Evolutionary conservation across 2,329 filamentous ascomycete genomes (phyloP).

Genomic region (Epichloe uncinata): DNA sequence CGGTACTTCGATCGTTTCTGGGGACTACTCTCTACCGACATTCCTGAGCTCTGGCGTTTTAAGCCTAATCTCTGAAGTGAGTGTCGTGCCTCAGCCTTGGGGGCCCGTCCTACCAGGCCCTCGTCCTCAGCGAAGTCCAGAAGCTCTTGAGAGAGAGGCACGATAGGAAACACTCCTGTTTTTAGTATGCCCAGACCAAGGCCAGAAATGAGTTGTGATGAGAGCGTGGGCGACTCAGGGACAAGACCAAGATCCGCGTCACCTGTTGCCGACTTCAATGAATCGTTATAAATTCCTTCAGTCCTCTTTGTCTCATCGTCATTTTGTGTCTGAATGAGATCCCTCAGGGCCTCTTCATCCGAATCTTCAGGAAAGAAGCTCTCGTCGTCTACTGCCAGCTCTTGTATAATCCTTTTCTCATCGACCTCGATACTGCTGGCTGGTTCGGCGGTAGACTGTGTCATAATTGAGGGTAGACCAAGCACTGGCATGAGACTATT

Average conservation of each 20-base stretch:
- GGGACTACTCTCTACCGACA: not conserved
- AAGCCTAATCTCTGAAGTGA: not conserved
- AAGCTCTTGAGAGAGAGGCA: conserved; percentile 26
- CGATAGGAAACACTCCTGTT: conserved; percentile 20
- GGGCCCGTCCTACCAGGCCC: conserved; percentile 16
- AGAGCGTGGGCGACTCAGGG: not conserved
- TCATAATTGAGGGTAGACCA: conserved; percentile 31
- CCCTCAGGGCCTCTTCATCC: conserved; percentile 33
- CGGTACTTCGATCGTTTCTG: not conserved
- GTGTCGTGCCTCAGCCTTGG: conserved; percentile 2
- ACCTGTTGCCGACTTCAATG: not conserved
- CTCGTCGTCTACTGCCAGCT: conserved; percentile 33
- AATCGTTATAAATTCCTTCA: not conserved
- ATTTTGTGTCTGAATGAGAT: conserved; percentile 10
- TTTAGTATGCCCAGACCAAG: conserved; percentile 30
- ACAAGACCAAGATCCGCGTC: not conserved
- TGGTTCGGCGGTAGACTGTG: conserved; percentile 14
- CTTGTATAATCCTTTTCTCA: conserved; percentile 40
- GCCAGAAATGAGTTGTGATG: conserved; percentile 14
- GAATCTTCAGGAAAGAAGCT: conserved; percentile 37
- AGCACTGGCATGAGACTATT: conserved; percentile 42
- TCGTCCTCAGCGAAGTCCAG: conserved; percentile 27
- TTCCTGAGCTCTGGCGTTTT: not conserved
- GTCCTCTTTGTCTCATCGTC: not conserved
- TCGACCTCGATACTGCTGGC: conserved; percentile 50